phyloP scores from a whole-genome alignment of 805 yeast species.

The Kluyveromyces lactis region DNA sequence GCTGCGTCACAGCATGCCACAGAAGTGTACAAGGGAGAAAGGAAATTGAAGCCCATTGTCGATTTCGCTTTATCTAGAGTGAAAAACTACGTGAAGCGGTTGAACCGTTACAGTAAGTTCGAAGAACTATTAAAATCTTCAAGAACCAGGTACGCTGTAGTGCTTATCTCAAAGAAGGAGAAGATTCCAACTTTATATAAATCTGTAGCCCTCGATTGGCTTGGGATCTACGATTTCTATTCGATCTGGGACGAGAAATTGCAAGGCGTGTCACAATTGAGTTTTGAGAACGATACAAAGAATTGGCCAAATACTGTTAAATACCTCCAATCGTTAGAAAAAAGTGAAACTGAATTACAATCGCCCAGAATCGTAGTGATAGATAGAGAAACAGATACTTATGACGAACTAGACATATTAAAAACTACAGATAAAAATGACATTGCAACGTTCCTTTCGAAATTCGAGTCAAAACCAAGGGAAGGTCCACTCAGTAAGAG shows the following conservation, averaged over 20 bases:
- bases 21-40: conserved; percentile 54
- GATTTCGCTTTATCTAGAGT: conserved; percentile 49
- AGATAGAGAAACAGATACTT: conserved; percentile 14
- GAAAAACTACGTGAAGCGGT: conserved; percentile 55
- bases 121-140: conserved; percentile 16
- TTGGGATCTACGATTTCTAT: conserved; percentile 43
- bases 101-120: conserved; percentile 31
- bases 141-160: conserved; percentile 30
- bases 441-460: conserved; percentile 18
- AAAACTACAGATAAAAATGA: conserved; percentile 15
- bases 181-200: conserved; percentile 49
- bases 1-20: conserved; percentile 36
- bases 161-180: conserved; percentile 46
- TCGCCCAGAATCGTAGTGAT: conserved; percentile 14
- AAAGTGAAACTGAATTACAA: conserved; percentile 10
- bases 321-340: conserved; percentile 11
- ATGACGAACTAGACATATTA: conserved; percentile 12
- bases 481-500: conserved; percentile 29
- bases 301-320: conserved; percentile 17
- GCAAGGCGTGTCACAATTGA: conserved; percentile 8
- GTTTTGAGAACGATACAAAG: conserved; percentile 4
- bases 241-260: conserved; percentile 28
- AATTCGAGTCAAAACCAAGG: conserved; percentile 17
- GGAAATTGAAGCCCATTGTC: conserved; percentile 46
- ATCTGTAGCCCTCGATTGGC: conserved; percentile 62